Base-by-base conservation (phyloP, 495 filamentous ascomycete genomes). In the Tuber calosporum region DNA sequence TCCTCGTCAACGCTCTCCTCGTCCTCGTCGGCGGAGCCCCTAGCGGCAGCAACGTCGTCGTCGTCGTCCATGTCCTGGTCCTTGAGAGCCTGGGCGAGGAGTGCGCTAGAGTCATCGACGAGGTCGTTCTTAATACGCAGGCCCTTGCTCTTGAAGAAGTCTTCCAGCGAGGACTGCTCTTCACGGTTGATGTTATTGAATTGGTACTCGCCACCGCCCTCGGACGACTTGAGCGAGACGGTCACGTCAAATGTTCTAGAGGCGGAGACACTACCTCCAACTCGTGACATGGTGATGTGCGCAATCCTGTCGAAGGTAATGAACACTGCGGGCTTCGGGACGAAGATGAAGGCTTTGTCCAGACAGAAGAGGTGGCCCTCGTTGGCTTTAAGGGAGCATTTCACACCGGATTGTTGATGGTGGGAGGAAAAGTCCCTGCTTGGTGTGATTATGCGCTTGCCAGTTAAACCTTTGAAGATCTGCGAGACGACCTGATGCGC, bases 111-210 rank as follows among this genome's bases (percentile, higher is more conserved):
- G 74, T 92, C 90, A 67, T 90, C 90, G 4, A 87, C 84, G 86
- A 93, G 96, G 83, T 98, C 96, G 81, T 99, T 99, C 88, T 96
- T 97, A 75, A 95, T 91, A n/a, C 93, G 90, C 70, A 99, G 87
- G 70, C 88, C 89, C 86, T 98, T 98, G 70, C 90, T 86, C 82
- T 93, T 92, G 87, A 99, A 97, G 85, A 98, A 98, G 75, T 92
- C 90, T 80, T 98, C 95, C 4, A 99, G 88, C 8, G 93, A 92
- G 82, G 93, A 90, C 85, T 98, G 92, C 79, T 99, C 95, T 86
- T 99, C 96, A 71, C 94, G 92, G 81, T 98, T 99, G 83, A 99
- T 98, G 84, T 99, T 99, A 84, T 92, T 96, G 84, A 99, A 98
- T 79, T 97, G 93, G 75, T 93, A 91, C 78, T 97, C 92, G 30